Base-by-base conservation (phyloP, 805 yeast genomes). In the Ogataea trehaloabstinens region DNA sequence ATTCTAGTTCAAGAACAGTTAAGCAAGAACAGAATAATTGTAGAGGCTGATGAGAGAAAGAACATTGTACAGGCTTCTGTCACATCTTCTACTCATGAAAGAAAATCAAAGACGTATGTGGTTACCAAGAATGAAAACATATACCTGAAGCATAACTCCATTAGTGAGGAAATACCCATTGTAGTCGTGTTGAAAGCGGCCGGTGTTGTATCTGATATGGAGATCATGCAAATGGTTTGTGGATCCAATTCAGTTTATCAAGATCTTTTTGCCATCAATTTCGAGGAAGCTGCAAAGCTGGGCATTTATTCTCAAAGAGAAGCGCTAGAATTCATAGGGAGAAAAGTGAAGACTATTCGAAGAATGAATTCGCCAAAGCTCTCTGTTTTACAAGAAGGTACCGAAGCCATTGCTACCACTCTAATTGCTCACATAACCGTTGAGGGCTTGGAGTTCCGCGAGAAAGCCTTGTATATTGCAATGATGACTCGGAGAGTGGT, bases 101-200 rank as follows among this genome's bases (percentile, higher is more conserved):
- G 99, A 65, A 95, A 91, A 61, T 91, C 98, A 19, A 93, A 93
- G 60, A 93, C 99, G 0, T 93, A 93, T 57, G 96, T 93, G 28
- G 82, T 93, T 28, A 85, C 97, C 24, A 91, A 91, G 53, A 85
- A 90, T 60, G 93, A 80, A 36, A 85, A 82, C 49, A 87, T 93
- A 13, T 93, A 85, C 60, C 71, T 93, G 53, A 93, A 93, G 60
- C 99, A 93, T 66, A 93, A 93, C 66, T 91, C 98, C 44, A 85
- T 93, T 48, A 76, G 86, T 51, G 99, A 93, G 63, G 99, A 93
- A 60, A 76, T 93, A 13, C 99, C 99, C 3, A 91, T 93, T 52
- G 98, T 88, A 5, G 73, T 93, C 45, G 89, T 86, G 2, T 70
- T 93, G 44, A 93, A 93, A 58, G 99, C 99, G 2, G 95, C 96